Evolutionary conservation across 2,329 filamentous ascomycete genomes (phyloP).

Genomic region (Diaporthe longicolla): DNA sequence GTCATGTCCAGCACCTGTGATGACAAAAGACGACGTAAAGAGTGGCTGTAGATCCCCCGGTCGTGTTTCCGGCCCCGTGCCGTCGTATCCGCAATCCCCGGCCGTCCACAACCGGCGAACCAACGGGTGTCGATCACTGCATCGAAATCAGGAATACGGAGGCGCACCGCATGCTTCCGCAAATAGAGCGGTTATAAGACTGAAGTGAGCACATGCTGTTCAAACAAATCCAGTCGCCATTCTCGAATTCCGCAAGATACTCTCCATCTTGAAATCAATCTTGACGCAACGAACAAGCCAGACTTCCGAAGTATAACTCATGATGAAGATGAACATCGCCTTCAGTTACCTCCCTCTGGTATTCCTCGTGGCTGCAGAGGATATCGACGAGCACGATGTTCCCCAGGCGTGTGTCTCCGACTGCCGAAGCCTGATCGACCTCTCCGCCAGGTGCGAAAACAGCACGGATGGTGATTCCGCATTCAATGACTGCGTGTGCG

Average conservation of each 20-base stretch:
- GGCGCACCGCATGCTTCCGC: background rate
- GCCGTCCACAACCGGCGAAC: background rate
- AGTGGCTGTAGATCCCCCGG: background rate
- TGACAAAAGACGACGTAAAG: background rate
- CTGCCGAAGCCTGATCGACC: constrained; percentile 9
- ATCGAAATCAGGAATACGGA: background rate
- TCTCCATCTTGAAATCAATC: background rate
- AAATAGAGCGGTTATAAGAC: background rate
- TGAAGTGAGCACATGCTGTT: background rate
- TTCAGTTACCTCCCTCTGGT: background rate
- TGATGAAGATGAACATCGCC: background rate
- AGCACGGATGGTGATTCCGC: constrained; percentile 9
- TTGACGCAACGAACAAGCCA: background rate
- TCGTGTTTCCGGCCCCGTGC: constrained; percentile 1
- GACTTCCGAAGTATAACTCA: no score
- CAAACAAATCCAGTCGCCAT: no score
- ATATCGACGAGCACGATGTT: constrained; percentile 15
- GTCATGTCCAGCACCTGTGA: no score
- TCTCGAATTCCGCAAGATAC: background rate
- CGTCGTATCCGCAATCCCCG: constrained; percentile 22
- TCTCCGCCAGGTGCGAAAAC: constrained; percentile 2
- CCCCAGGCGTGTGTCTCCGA: constrained; percentile 1
- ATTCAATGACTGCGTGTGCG: constrained; percentile 10
- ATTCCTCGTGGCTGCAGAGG: background rate
- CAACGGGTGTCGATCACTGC: constrained; percentile 7